Base-by-base conservation (phyloP, 176 grass and related monocot species). In the Eleusine coracana region DNA sequence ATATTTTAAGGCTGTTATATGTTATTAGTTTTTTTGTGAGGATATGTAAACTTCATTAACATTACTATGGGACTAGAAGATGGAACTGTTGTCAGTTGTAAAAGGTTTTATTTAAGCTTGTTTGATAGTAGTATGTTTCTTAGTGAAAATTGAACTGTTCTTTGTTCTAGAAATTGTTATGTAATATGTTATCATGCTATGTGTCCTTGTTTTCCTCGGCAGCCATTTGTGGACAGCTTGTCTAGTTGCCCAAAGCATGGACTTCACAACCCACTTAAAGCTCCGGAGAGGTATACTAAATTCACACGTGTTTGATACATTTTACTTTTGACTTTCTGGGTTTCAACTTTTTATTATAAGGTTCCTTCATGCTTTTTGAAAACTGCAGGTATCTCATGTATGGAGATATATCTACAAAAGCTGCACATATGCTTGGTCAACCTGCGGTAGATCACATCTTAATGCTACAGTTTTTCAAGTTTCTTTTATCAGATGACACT, bases 381-480 rank as follows among this genome's bases (percentile, higher is more conserved):
- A 75, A 17, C 74, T 84, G 66, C 77, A 98, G 96, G 83, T 95
- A 95, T 88, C 69, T 98, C 65, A 93, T 95, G 83, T 90, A 91
- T 85, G 96, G 96, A 83, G 96, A 98, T 82, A 89, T 98, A 70
- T 93, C 96, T 76, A 80, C 93, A 86, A 95, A 96, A 90, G 85
- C 93, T 55, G 91, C 96, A 27, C 69, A 87, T 62, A 85, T 95
- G 82, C 89, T 98, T 65, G 89, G 71, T 70, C 96, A 98, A 88
- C 91, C 87, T 74, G 80, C 70, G 77, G 96, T 98, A 94, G 70
- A 68, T 21, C 29, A 51, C 29, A 51, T 84, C 38, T 88, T 82
- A 12, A 28, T 86, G 87, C 18, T 29, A 71, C 66, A 71, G 59
- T 81, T 25, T 31, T 79, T 56, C 5, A 31, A 70, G 23, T 70